Conservation (phyloP, 768 basidiomycete species). For the Collybia mongolica region DNA sequence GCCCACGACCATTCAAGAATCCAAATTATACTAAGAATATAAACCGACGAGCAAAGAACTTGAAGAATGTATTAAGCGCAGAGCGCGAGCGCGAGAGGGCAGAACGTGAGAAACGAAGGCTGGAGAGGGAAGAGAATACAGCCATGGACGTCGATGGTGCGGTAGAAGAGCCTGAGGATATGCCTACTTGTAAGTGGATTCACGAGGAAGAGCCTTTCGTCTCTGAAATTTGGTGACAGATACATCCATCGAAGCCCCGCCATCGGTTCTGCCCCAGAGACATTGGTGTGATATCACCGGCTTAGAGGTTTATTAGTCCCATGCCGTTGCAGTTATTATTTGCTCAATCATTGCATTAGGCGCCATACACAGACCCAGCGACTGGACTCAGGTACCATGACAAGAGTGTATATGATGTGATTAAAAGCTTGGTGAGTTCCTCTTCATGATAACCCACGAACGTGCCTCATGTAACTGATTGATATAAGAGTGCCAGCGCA, state of each 20-base stretch:
- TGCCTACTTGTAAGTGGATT: constrained; percentile 61
- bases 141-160: constrained; percentile 59
- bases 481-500: constrained; percentile 63
- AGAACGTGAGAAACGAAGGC: constrained; percentile 58
- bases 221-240: constrained; percentile 39
- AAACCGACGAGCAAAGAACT: constrained; percentile 73
- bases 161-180: constrained; percentile 48
- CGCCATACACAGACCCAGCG: constrained; percentile 80
- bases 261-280: constrained; percentile 72
- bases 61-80: constrained; percentile 75
- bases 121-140: constrained; percentile 43
- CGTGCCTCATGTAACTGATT: background rate
- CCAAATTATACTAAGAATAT: constrained; percentile 65
- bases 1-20: constrained; percentile 78
- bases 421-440: constrained; percentile 64
- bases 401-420: constrained; percentile 82
- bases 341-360: constrained; percentile 35
- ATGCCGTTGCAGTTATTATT: background rate
- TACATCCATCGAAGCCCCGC: constrained; percentile 81
- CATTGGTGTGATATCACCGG: constrained; percentile 89
- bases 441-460: background rate
- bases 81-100: constrained; percentile 76
- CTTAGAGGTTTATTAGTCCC: constrained; percentile 51
- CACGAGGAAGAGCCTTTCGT: background rate
- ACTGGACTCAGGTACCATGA: constrained; percentile 82